These are phyloP conservation scores for Azolla pinnata DNA, from an alignment of 75 land plant genomes.

Conservation along the genomic window DNA sequence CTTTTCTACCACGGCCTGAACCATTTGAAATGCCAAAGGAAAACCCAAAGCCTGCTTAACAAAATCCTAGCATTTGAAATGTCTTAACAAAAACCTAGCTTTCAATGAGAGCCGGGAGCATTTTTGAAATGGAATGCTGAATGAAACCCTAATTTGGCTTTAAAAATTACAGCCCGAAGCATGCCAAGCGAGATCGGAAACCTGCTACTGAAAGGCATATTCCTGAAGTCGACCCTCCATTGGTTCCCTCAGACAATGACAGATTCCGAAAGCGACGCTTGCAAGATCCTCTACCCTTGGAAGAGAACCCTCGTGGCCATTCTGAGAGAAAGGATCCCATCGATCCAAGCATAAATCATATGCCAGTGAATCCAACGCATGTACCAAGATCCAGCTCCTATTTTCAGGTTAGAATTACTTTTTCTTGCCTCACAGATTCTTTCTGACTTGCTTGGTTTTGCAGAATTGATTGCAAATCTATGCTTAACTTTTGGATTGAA, in stretches of 20 bases:
- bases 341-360: constrained; percentile 3
- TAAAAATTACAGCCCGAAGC: constrained; percentile 33
- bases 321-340: constrained; percentile 15
- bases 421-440: background rate
- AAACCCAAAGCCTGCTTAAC: background rate
- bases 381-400: constrained; percentile 27
- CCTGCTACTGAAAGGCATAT: constrained; percentile 26
- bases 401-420: constrained; percentile 29
- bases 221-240: constrained; percentile 1
- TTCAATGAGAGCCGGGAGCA: background rate
- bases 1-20: too few relatives aligned
- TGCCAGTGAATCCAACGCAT: constrained; percentile 22
- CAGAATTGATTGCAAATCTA: too few relatives aligned
- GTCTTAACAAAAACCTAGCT: background rate
- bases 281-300: constrained; percentile 41
- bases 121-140: background rate
- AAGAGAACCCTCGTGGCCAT: constrained; percentile 9
- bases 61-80: background rate
- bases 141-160: background rate
- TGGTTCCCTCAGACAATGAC: constrained; percentile 13
- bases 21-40: too few relatives aligned
- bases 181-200: constrained; percentile 49
- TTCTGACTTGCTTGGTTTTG: too few relatives aligned
- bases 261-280: constrained; percentile 21
- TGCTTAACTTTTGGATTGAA: too few relatives aligned